Evolutionary conservation across 768 basidiomycete genomes (phyloP).

Genomic region (Tephrocybe sp.): DNA sequence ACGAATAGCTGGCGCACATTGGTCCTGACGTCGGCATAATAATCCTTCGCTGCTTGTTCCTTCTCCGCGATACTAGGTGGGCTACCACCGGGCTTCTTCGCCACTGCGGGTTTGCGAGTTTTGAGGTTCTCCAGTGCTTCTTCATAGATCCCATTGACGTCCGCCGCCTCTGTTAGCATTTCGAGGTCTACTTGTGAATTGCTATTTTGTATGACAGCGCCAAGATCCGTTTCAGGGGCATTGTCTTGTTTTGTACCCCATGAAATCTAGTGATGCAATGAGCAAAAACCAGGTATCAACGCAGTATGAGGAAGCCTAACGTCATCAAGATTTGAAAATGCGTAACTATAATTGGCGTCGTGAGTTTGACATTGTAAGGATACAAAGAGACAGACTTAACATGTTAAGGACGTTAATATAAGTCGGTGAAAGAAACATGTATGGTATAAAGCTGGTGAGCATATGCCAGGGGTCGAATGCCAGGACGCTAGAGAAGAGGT

Average conservation of each 20-base stretch:
- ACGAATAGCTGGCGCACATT: constrained; percentile 43
- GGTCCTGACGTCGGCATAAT: constrained; percentile 85
- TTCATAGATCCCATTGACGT: constrained; percentile 81
- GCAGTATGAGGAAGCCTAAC: constrained; percentile 35
- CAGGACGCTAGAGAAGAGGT: constrained; percentile 71
- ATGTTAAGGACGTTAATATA: constrained; percentile 78
- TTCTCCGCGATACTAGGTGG: constrained; percentile 51
- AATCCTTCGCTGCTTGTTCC: constrained; percentile 76
- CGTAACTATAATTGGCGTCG: constrained; percentile 51
- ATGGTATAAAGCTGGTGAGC: constrained; percentile 86
- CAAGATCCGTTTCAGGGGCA: constrained; percentile 71
- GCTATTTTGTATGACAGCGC: constrained; percentile 77
- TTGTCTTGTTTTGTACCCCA: constrained; percentile 97
- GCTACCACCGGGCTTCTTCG: constrained; percentile 23
- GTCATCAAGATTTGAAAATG: constrained; percentile 84
- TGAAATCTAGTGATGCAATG: constrained; percentile 54
- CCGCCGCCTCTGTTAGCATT: constrained; percentile 76
- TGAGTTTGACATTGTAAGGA: background rate
- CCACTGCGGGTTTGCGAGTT: constrained; percentile 39
- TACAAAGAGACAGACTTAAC: constrained; percentile 38
- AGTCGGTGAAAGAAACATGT: constrained; percentile 81
- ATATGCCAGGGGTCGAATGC: constrained; percentile 97
- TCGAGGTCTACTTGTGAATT: constrained; percentile 86
- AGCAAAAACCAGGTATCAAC: background rate
- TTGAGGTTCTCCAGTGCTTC: constrained; percentile 77